phyloP scores from a whole-genome alignment of 306 rosid species.

The Corylus avellana region DNA sequence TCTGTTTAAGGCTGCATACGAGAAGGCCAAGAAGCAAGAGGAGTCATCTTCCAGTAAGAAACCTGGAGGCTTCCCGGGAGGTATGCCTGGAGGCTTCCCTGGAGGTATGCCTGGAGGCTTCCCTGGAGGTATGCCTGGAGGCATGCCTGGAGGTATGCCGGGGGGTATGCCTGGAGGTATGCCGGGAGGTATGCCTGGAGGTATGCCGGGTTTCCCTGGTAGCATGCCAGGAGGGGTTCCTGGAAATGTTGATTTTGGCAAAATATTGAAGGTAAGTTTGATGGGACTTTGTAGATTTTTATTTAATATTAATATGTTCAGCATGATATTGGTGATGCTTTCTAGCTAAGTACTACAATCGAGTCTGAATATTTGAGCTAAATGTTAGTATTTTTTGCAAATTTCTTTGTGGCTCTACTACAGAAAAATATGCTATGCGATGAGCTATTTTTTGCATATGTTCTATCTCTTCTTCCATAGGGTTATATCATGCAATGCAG shows the following conservation, averaged over 20 bases:
- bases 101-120: conserved; percentile 54
- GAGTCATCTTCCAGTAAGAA: conserved; percentile 72
- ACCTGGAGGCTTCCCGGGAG: conserved; percentile 44
- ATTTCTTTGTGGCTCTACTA: background rate
- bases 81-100: conserved; percentile 54
- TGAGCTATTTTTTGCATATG: background rate
- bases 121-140: conserved; percentile 46
- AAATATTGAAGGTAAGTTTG: conserved; percentile 75
- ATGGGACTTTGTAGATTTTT: background rate
- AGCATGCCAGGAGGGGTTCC: conserved; percentile 63
- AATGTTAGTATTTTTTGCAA: background rate
- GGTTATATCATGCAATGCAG: background rate
- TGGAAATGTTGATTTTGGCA: conserved; percentile 87
- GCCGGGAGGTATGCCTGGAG: conserved; percentile 32
- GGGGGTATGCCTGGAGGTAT: conserved; percentile 34
- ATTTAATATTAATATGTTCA: conserved; percentile 11
- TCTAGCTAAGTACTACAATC: background rate
- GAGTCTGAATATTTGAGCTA: background rate
- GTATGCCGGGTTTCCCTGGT: conserved; percentile 45
- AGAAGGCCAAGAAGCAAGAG: conserved; percentile 81
- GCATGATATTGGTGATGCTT: background rate
- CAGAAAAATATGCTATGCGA: background rate
- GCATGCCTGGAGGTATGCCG: conserved; percentile 31
- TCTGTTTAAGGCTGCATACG: conserved; percentile 74
- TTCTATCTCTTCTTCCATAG: background rate